phyloP scores from a whole-genome alignment of 805 yeast genomes.

The Myxozyma neotropica region DNA sequence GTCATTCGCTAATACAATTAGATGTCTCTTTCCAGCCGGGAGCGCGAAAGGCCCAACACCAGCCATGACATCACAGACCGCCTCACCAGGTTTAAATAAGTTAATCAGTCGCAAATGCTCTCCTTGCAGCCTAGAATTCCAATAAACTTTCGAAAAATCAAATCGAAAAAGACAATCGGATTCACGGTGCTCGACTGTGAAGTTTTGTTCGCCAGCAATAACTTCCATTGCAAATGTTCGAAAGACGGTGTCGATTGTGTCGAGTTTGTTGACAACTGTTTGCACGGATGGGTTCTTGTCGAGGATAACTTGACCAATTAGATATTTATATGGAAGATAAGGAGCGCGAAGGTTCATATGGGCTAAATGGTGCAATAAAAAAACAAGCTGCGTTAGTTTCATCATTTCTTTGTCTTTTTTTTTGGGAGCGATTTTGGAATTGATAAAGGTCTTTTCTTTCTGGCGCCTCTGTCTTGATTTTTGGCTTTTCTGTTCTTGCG shows the following conservation, averaged over 20 bases:
- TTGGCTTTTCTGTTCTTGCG: background rate
- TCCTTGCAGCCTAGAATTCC: slow-evolving; percentile 94
- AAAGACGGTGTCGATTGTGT: slow-evolving; percentile 81
- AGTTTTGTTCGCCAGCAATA: slow-evolving; percentile 78
- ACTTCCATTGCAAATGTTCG: slow-evolving; percentile 94
- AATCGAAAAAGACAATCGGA: slow-evolving; percentile 82
- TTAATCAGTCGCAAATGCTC: slow-evolving; percentile 84
- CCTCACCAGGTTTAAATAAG: slow-evolving; percentile 62
- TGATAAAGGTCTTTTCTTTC: background rate
- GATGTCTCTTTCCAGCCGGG: slow-evolving; percentile 87
- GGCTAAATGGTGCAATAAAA: slow-evolving; percentile 56
- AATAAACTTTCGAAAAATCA: slow-evolving; percentile 91
- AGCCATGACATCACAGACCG: slow-evolving; percentile 93
- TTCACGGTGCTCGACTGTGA: slow-evolving; percentile 72
- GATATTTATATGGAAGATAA: slow-evolving; percentile 73
- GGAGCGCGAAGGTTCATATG: slow-evolving; percentile 84
- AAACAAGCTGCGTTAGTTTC: background rate
- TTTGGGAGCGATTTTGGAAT: background rate
- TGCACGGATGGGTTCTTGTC: slow-evolving; percentile 81
- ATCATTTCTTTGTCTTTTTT: background rate
- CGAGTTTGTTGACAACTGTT: slow-evolving; percentile 91
- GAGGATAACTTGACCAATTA: slow-evolving; percentile 87
- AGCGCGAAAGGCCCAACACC: slow-evolving; percentile 99
- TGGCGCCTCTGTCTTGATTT: background rate
- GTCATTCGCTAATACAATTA: slow-evolving; percentile 86